Conservation (phyloP, 1,284 basidiomycete genomes). For the Trichosporon inkin region DNA sequence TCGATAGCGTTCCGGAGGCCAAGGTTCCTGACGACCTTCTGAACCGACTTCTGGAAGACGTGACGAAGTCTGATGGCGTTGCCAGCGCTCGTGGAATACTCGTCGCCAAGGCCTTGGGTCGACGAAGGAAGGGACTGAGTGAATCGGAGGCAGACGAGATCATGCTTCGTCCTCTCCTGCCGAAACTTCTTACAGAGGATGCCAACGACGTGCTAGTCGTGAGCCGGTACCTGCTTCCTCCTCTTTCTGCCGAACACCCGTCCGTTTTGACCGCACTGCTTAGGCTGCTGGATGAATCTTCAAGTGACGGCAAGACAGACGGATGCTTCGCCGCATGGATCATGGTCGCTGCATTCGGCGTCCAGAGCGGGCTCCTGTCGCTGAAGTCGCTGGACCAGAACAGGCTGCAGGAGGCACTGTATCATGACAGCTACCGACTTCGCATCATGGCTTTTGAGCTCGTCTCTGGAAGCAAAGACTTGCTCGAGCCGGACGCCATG, state of each 20-base stretch:
- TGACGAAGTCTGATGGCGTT: slow-evolving; percentile 14
- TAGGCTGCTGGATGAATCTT: slow-evolving; percentile 14
- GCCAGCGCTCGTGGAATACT: background rate
- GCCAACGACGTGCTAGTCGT: slow-evolving; percentile 19
- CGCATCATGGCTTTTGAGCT: slow-evolving; percentile 39
- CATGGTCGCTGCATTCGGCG: slow-evolving; percentile 36
- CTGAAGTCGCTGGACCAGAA: slow-evolving; percentile 26
- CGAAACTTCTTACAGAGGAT: slow-evolving; percentile 21
- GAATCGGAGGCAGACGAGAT: slow-evolving; percentile 13
- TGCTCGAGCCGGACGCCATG: slow-evolving; percentile 23
- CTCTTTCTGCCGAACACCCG: slow-evolving; percentile 28
- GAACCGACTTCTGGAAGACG: slow-evolving; percentile 24
- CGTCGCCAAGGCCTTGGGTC: slow-evolving; percentile 12
- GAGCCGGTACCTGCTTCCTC: slow-evolving; percentile 36
- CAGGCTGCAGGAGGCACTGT: slow-evolving; percentile 30
- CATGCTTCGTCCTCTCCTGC: slow-evolving; percentile 29
- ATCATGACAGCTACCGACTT: slow-evolving; percentile 32
- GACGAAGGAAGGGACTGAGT: background rate
- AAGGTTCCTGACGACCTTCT: slow-evolving; percentile 24
- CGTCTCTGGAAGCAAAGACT: slow-evolving; percentile 30
- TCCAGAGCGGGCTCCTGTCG: slow-evolving; percentile 25
- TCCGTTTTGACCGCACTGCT: slow-evolving; percentile 21
- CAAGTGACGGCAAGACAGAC: background rate
- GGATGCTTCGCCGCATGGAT: slow-evolving; percentile 36
- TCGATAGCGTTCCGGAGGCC: slow-evolving; percentile 25